A percentile compares a stretch with the other conserved stretches of the same genome.
Evolutionary conservation across 306 rosid genomes (phyloP).

Genomic region (Vicia villosa): DNA sequence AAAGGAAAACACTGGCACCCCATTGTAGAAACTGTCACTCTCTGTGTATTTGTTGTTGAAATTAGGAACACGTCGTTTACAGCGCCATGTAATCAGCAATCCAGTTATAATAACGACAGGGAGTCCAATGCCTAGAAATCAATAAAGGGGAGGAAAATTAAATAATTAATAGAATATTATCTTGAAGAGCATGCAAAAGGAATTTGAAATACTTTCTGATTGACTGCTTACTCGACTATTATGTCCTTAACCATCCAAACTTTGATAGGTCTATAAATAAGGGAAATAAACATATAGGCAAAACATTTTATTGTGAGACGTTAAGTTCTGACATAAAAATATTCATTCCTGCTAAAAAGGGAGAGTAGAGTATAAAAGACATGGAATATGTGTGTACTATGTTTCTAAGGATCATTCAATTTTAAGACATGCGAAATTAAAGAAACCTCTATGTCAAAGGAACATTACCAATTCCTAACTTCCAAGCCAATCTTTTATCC

Average conservation of each 20-base stretch:
- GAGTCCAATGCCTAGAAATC: conserved; percentile 42
- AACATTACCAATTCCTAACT: conserved; percentile 34
- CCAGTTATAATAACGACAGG: conserved; percentile 21
- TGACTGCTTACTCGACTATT: conserved; percentile 4
- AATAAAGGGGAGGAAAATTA: background rate
- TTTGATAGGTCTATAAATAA: background rate
- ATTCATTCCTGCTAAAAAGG: background rate
- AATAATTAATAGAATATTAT: background rate
- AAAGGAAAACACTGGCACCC: conserved; percentile 44
- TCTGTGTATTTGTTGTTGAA: conserved; percentile 8
- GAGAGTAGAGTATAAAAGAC: background rate
- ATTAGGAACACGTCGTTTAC: background rate
- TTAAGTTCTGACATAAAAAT: background rate
- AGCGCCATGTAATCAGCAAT: conserved; percentile 32
- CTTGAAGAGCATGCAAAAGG: background rate
- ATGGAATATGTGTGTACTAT: background rate
- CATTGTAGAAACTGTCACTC: conserved; percentile 23
- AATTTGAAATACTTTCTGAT: background rate
- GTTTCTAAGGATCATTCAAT: background rate
- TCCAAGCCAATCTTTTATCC: conserved; percentile 4
- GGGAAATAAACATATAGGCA: background rate
- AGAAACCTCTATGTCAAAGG: background rate
- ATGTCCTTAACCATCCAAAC: background rate
- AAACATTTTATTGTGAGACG: background rate
- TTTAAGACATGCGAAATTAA: background rate